Base-by-base conservation (phyloP, 2,329 filamentous ascomycete genomes). In the Leptodontidium sp. region DNA sequence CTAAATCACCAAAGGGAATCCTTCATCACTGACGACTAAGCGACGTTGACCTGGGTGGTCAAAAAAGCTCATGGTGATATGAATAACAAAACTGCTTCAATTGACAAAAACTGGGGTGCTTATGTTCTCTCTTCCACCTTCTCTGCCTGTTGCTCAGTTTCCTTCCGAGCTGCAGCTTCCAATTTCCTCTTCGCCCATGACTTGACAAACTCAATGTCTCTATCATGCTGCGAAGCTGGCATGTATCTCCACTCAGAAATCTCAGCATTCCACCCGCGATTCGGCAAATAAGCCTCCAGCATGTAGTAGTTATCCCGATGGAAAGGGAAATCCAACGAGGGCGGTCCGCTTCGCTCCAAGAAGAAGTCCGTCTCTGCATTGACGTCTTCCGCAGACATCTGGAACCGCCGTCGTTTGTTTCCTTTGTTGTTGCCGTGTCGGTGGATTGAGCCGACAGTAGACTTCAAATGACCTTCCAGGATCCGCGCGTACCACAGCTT, bases 221-320 rank as follows among this genome's bases (percentile, higher is more conserved):
- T 38, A 45, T 69, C 67, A 59, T 73, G 71, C 52, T 73, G 71
- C 2, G 59, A 63, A 0, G 52, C 59, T 14, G 71, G 68, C 67
- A 72, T 70, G 63, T 88, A 89, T 47, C 83, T 75, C 87, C 86
- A 89, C 52, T 77, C 76, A 47, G 78, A 75, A 4, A 81, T 73
- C 9, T 82, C 79, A 17, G 79, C 80, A 59, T 78, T 82, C 87
- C 87, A 89, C 57, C 81, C 82, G 26, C 87, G 80, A 70, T 86
- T 86, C 0, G 87, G 87, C 59, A 89, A 73, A 71, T 86, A 89
- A 0, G 84, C 84, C 74, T 88, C 82, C 35, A 89, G 80, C 80
- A 86, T 83, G 73, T 89, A 87, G 73, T 89, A 89, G 57, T 85
- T 83, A 68, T 89, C 87, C 26, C 87, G 79, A 62, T 85, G 82